These are phyloP conservation scores for Phylloporus sp. DNA, from an alignment of 768 basidiomycete genomes.

Conservation along the genomic window DNA sequence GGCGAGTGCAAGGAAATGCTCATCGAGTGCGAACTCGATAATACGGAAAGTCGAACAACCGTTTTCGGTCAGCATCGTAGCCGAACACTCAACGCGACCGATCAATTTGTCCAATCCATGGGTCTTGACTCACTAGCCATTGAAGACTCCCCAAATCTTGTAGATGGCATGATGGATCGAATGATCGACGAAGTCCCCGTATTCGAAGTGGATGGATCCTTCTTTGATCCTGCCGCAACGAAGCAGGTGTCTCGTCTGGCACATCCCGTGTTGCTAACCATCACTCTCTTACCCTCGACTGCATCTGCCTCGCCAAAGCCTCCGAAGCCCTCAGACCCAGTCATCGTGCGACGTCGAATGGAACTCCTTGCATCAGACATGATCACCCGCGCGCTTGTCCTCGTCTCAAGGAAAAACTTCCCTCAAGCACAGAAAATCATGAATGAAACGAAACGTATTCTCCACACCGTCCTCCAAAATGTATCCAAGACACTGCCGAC, in stretches of 20 bases:
- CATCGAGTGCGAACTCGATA: conserved; percentile 86
- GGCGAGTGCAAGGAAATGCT: conserved; percentile 99
- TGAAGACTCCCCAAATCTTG: conserved; percentile 66
- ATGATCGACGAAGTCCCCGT: conserved; percentile 99
- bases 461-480: conserved; percentile 86
- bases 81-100: conserved; percentile 69
- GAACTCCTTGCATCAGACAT: conserved; percentile 96
- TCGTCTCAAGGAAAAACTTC: conserved; percentile 89
- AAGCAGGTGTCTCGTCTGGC: conserved; percentile 87
- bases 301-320: conserved; percentile 30
- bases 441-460: conserved; percentile 85
- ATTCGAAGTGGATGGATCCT: conserved; percentile 92
- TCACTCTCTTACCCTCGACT: conserved; percentile 73
- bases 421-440: conserved; percentile 88
- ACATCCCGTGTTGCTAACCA: conserved; percentile 90
- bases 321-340: conserved; percentile 65
- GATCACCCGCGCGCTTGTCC: conserved; percentile 90
- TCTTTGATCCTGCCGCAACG: conserved; percentile 83
- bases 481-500: conserved; percentile 71
- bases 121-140: conserved; percentile 73
- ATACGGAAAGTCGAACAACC: conserved; percentile 44
- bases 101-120: conserved; percentile 84
- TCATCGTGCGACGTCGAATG: conserved; percentile 92
- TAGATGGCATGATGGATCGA: conserved; percentile 90
- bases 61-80: conserved; percentile 7